phyloP scores from a whole-genome alignment of 2,329 filamentous ascomycete species.

The Trichoderma endophyticum region DNA sequence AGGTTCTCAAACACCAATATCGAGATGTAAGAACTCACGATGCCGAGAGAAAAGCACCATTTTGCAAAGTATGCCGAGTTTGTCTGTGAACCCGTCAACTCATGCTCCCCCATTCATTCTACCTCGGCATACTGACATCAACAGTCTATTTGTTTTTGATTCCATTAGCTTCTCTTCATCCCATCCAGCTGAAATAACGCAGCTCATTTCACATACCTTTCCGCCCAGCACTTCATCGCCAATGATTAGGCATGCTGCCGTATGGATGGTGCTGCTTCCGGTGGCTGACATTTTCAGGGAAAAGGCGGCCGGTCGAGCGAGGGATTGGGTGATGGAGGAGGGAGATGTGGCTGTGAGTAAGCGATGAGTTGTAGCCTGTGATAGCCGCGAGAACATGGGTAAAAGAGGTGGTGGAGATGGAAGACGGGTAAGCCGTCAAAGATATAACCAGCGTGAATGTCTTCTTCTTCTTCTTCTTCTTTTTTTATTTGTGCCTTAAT shows the following conservation, averaged over 20 bases:
- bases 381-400: conserved; percentile 72
- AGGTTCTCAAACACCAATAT: neutral
- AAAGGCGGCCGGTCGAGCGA: conserved; percentile 26
- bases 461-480: neutral
- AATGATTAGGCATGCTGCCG: conserved; percentile 89
- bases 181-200: neutral
- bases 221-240: conserved; percentile 96
- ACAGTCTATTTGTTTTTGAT: conserved; percentile 30
- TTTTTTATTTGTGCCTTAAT: neutral
- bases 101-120: neutral
- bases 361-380: conserved; percentile 66
- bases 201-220: conserved; percentile 59
- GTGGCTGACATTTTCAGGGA: conserved; percentile 40
- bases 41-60: conserved; percentile 61
- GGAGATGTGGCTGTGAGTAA: conserved; percentile 43
- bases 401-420: neutral
- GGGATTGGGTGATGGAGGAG: conserved; percentile 13
- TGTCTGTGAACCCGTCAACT: conserved; percentile 43
- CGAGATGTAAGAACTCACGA: conserved; percentile 41
- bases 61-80: conserved; percentile 64
- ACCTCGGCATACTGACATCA: conserved; percentile 30
- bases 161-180: conserved; percentile 17
- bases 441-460: neutral
- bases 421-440: neutral
- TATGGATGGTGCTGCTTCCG: conserved; percentile 70